Percentiles rank a stretch among this genome's conserved stretches.
Conservation (phyloP, 2,329 filamentous ascomycete genomes). For the Geoglossum cookeanum region DNA sequence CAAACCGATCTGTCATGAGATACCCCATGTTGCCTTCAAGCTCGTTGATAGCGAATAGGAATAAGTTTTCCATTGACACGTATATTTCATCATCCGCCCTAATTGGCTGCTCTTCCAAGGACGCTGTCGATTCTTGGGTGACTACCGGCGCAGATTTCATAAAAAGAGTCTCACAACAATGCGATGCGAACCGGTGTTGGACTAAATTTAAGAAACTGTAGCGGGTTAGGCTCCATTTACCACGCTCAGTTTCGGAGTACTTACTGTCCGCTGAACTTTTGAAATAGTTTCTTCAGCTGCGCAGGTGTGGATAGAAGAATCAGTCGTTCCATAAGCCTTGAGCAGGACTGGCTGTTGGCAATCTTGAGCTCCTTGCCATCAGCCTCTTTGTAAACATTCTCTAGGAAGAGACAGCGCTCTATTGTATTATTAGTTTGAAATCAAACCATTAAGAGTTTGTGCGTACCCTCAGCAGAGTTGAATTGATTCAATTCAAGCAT, state of each 20-base stretch:
- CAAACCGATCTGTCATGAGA: slow-evolving; percentile 72
- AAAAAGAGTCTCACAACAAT: slow-evolving; percentile 92
- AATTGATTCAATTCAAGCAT: slow-evolving; percentile 84
- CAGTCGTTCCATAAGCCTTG: slow-evolving; percentile 75
- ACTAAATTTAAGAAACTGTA: slow-evolving; percentile 61
- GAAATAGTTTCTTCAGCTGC: slow-evolving; percentile 76
- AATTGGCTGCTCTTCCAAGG: slow-evolving; percentile 27
- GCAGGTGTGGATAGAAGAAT: slow-evolving; percentile 59
- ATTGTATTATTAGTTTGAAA: neutral
- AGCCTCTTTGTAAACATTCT: slow-evolving; percentile 72
- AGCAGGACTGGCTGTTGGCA: slow-evolving; percentile 88
- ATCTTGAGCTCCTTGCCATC: slow-evolving; percentile 89
- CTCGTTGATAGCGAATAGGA: slow-evolving; percentile 68
- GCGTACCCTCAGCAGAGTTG: slow-evolving; percentile 40
- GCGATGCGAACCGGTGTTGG: slow-evolving; percentile 89
- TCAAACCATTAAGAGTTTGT: neutral
- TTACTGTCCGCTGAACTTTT: slow-evolving; percentile 61
- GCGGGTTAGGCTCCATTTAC: neutral
- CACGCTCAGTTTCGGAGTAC: slow-evolving; percentile 12
- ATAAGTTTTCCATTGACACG: slow-evolving; percentile 63
- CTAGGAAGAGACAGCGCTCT: slow-evolving; percentile 34
- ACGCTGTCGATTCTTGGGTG: slow-evolving; percentile 44
- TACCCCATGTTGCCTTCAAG: slow-evolving; percentile 70
- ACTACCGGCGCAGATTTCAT: slow-evolving; percentile 62
- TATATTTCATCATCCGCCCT: slow-evolving; percentile 26